A percentile compares a stretch with the other conserved stretches of the same genome.
Evolutionary conservation across 139 green algal species (phyloP).

Genomic region (Chlorella sp.): DNA sequence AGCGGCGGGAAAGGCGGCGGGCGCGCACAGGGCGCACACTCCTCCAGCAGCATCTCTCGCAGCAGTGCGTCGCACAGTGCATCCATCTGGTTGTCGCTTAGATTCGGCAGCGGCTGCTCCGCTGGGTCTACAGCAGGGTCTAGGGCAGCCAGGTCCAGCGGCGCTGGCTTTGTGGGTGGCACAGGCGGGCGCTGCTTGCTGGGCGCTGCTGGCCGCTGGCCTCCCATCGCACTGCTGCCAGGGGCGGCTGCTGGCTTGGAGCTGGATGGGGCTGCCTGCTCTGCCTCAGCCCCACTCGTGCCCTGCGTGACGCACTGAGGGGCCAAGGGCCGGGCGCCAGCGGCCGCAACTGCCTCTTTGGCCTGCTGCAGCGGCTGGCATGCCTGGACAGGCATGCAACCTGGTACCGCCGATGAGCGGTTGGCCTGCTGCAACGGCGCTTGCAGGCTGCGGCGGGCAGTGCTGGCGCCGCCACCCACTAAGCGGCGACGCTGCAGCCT

Average conservation of each 20-base stretch:
- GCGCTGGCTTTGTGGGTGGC: neutral
- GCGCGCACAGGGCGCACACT: constrained; percentile 4
- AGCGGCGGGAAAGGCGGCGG: too few relatives aligned
- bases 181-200: neutral
- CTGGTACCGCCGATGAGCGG: neutral
- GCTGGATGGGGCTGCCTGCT: too few relatives aligned
- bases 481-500: neutral
- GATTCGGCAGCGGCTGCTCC: neutral
- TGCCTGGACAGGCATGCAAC: neutral
- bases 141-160: neutral
- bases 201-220: neutral
- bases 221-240: neutral
- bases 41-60: neutral
- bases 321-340: too few relatives aligned
- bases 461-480: neutral
- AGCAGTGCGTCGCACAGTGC: neutral
- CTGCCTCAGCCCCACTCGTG: too few relatives aligned
- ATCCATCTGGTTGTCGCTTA: neutral
- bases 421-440: neutral
- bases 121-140: neutral
- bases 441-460: neutral
- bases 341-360: neutral
- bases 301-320: too few relatives aligned
- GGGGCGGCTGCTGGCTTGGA: too few relatives aligned
- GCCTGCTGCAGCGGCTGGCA: neutral